Evolutionary conservation across 1,284 basidiomycete species (phyloP).

Genomic region (Cutaneotrichosporon cutaneum): DNA sequence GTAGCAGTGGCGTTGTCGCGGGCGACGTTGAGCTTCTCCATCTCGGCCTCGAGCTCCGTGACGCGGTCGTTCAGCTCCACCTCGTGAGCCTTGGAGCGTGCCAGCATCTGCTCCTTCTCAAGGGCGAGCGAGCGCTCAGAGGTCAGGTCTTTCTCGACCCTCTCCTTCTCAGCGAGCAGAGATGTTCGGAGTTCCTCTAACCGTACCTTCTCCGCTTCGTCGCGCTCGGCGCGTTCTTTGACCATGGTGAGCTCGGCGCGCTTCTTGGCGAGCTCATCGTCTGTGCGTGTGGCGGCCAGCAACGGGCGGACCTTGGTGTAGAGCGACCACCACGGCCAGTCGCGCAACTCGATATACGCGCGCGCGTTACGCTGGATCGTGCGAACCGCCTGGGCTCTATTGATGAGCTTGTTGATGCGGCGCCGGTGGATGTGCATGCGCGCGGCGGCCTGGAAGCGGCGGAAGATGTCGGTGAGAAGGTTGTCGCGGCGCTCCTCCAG

Average conservation of each 20-base stretch:
- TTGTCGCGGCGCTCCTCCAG: conserved; percentile 90
- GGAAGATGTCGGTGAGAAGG: conserved; percentile 84
- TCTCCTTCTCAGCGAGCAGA: conserved; percentile 75
- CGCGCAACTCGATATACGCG: conserved; percentile 80
- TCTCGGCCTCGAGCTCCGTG: conserved; percentile 72
- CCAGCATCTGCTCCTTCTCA: conserved; percentile 83
- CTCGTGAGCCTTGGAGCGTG: conserved; percentile 81
- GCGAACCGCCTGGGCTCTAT: conserved; percentile 84
- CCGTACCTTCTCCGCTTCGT: conserved; percentile 73
- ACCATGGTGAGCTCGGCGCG: conserved; percentile 79
- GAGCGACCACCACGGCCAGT: conserved; percentile 99
- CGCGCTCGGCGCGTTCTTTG: conserved; percentile 81
- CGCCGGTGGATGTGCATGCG: conserved; percentile 82
- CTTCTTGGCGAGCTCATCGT: conserved; percentile 87
- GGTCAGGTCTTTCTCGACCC: conserved; percentile 75
- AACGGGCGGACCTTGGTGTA: conserved; percentile 94
- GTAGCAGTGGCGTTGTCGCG: conserved; percentile 65
- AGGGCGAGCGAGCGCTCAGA: conserved; percentile 75
- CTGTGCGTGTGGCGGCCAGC: conserved; percentile 85
- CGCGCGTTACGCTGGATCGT: conserved; percentile 93
- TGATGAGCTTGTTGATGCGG: conserved; percentile 92
- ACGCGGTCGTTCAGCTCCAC: conserved; percentile 82
- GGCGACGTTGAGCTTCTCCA: conserved; percentile 81
- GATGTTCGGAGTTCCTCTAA: conserved; percentile 75
- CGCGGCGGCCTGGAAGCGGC: conserved; percentile 79